A percentile compares a stretch with the other conserved stretches of the same genome.
Conservation (phyloP, 306 rosid species). For the Corylus avellana region DNA sequence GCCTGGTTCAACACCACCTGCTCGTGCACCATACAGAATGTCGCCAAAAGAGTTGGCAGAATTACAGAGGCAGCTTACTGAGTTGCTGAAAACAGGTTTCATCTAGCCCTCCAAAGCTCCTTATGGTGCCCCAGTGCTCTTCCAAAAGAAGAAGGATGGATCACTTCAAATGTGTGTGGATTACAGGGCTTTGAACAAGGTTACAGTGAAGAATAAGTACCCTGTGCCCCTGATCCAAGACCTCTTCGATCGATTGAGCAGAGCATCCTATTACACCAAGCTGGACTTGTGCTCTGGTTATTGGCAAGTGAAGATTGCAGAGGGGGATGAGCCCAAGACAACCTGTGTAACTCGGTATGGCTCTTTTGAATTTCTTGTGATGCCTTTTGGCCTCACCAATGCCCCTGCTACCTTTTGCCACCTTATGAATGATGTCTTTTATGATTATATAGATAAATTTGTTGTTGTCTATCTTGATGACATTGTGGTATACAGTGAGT, state of each 20-base stretch:
- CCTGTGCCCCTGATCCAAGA: not conserved
- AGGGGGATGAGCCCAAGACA: not conserved
- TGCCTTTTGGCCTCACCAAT: constrained; percentile 1
- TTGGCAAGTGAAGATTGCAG: not conserved
- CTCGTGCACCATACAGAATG: not conserved
- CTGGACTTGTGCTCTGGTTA: not conserved
- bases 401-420: not conserved
- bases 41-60: no score
- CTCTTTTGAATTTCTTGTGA: not conserved
- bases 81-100: no score
- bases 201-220: constrained; percentile 4
- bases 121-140: not conserved
- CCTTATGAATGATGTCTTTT: no score
- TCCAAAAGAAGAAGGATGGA: not conserved
- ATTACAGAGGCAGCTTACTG: no score
- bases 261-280: not conserved
- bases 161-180: not conserved
- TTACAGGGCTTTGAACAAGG: not conserved
- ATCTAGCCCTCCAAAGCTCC: no score
- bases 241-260: not conserved
- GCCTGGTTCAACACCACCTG: not conserved
- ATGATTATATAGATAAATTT: no score
- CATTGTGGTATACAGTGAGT: no score
- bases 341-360: not conserved
- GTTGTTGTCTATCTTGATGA: no score